A percentile compares a stretch with the other conserved stretches of the same genome.
Conservation (phyloP, 176 grass and related monocot genomes). For the Musa troglodytarum region DNA sequence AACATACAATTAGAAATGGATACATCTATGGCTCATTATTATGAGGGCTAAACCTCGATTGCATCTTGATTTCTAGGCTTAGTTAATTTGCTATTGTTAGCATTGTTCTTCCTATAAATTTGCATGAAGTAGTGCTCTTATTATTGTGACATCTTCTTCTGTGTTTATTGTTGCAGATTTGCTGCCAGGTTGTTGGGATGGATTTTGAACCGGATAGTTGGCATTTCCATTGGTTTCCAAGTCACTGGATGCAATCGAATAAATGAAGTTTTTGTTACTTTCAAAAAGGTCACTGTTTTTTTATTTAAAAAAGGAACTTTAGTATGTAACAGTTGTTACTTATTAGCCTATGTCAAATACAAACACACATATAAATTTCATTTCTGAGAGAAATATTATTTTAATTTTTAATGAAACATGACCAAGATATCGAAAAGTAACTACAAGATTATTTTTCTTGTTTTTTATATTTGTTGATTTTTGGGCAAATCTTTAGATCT, state of each 20-base stretch:
- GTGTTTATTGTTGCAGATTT: conserved; percentile 43
- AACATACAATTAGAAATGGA: background rate
- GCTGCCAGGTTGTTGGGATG: conserved; percentile 40
- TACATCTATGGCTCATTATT: background rate
- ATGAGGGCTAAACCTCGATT: background rate
- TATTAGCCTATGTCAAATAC: no score
- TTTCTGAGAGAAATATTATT: no score
- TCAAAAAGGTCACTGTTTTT: conserved; percentile 51
- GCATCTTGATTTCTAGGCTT: background rate
- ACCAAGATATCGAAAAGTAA: no score
- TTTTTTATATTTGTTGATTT: background rate
- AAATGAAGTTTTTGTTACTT: conserved; percentile 48
- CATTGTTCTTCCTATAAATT: background rate
- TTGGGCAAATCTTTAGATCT: background rate
- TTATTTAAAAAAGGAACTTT: conserved; percentile 1
- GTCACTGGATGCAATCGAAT: conserved; percentile 57
- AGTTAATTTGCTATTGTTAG: background rate
- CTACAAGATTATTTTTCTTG: background rate
- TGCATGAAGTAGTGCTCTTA: background rate
- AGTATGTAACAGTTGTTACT: no score
- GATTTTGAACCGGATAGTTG: conserved; percentile 42
- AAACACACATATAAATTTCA: no score
- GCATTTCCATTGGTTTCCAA: conserved; percentile 55
- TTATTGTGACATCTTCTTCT: background rate
- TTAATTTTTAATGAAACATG: no score